phyloP scores from a whole-genome alignment of 2,329 filamentous ascomycete species.

The Didymella keratinophila region DNA sequence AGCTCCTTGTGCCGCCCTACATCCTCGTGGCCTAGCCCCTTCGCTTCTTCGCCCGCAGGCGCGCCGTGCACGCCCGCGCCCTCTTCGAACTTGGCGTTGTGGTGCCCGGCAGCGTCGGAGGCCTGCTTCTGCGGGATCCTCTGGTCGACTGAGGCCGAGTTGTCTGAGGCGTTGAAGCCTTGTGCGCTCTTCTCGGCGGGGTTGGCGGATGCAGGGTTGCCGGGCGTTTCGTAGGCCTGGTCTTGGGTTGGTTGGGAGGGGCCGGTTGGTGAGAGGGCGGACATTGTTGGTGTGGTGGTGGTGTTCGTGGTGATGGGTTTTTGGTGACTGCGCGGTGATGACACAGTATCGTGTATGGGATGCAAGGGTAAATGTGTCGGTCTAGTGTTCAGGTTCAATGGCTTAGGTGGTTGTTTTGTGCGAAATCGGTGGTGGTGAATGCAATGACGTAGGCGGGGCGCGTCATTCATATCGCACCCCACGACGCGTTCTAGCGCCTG shows the following conservation, averaged over 20 bases:
- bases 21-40: slow-evolving; percentile 51
- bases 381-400: neutral
- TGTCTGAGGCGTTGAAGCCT: slow-evolving; percentile 45
- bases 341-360: neutral
- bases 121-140: slow-evolving; percentile 52
- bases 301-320: no score
- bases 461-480: slow-evolving; percentile 35
- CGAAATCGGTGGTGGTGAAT: slow-evolving; percentile 10
- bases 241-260: slow-evolving; percentile 55
- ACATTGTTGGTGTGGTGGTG: slow-evolving; percentile 37
- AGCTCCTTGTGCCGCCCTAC: slow-evolving; percentile 57
- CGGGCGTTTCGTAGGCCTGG: slow-evolving; percentile 57
- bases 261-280: slow-evolving; percentile 51
- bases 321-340: no score
- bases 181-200: slow-evolving; percentile 50
- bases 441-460: slow-evolving; percentile 45
- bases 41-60: slow-evolving; percentile 53
- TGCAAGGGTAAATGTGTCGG: no score
- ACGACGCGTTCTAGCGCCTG: slow-evolving; percentile 19
- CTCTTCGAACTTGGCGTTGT: slow-evolving; percentile 38
- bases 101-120: slow-evolving; percentile 50
- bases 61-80: slow-evolving; percentile 54
- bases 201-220: slow-evolving; percentile 56
- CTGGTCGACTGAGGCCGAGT: slow-evolving; percentile 42
- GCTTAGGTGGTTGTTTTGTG: slow-evolving; percentile 7